A percentile compares a stretch with the other conserved stretches of the same genome.
Evolutionary conservation across 768 basidiomycete genomes (phyloP).

Genomic region (Lentinula lateritia): DNA sequence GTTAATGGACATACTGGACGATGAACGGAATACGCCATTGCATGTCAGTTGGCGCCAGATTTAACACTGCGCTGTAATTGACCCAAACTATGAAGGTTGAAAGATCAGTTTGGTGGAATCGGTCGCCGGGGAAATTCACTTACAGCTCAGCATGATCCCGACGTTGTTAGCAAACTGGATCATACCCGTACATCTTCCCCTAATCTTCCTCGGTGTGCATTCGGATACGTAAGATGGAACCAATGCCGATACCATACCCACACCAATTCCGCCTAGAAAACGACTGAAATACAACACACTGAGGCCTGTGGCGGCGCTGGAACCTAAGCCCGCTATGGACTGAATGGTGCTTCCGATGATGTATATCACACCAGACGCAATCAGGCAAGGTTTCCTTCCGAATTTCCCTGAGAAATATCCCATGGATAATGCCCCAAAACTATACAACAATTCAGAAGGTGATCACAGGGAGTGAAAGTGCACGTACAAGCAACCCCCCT

Average conservation of each 20-base stretch:
- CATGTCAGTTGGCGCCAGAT: constrained; percentile 29
- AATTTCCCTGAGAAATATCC: constrained; percentile 34
- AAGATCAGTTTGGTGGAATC: neutral
- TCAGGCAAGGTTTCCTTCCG: constrained; percentile 40
- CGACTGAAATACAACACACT: constrained; percentile 40
- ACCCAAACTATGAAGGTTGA: neutral
- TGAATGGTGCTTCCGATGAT: constrained; percentile 45
- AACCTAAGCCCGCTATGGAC: constrained; percentile 35
- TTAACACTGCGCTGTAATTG: constrained; percentile 34
- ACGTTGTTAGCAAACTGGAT: constrained; percentile 33
- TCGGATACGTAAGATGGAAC: constrained; percentile 50
- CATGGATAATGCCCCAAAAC: constrained; percentile 40
- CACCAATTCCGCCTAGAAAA: constrained; percentile 57
- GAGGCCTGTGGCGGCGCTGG: constrained; percentile 24
- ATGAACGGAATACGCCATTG: constrained; percentile 53
- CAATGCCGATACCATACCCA: constrained; percentile 47
- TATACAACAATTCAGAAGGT: constrained; percentile 9
- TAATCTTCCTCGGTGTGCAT: constrained; percentile 39
- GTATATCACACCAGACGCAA: constrained; percentile 40
- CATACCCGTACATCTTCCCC: constrained; percentile 45
- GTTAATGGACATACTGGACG: constrained; percentile 27
- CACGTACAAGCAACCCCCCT: constrained; percentile 43
- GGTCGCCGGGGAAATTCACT: constrained; percentile 1
- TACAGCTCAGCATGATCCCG: constrained; percentile 32
- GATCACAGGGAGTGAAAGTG: neutral